Base-by-base conservation (phyloP, 73 alveolate species). In the Paramecium sonneborni region DNA sequence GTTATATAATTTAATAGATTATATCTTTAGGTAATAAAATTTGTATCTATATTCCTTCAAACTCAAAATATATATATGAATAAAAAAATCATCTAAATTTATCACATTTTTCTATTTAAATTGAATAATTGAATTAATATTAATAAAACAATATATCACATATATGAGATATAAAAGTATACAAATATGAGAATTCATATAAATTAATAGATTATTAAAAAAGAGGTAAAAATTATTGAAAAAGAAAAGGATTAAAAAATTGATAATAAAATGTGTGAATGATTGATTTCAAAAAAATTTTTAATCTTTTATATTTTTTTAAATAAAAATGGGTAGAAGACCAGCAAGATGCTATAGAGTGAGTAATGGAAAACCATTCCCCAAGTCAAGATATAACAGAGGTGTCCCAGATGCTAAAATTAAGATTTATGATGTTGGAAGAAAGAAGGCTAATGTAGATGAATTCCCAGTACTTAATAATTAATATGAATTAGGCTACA, bases 401-500 rank as follows among this genome's bases (percentile, higher is more conserved):
- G 99, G 99, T 92, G 99, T 97, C 96, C 99, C 99, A 10, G 99
- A 98, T 92, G 97, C 99, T 34, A 98, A 95, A 97, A 92, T 98
- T 92, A 97, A 99, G 67, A 96, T 98, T 85, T 98, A 97, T 92
- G 99, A 98, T 94, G 96, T 94, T 79, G 99, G 99, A 30, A 95
- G 86, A 82, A 95, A 95, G 97, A 93, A 92, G 93, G 99, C 99
- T 21, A 93, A 84, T 76, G 96, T 85, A 76, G 98, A 94, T 15
- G 98, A 93, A 48, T 96, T 97, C 97, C 99, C 99, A 85, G 85
- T 93, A 92, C 88, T 97, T 85, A 20, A 34, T 56, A 34, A n/a
- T 39, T 56, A n/a, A 39, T 26, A 55, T 55, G 26, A 52, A 34
- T 14, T 79, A 95, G 76, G 92, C 93, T 57, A 85, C 88, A 7